These are phyloP conservation scores for Naegleria fowleri DNA, from an alignment of 208 protist genomes.

Conservation along the genomic window DNA sequence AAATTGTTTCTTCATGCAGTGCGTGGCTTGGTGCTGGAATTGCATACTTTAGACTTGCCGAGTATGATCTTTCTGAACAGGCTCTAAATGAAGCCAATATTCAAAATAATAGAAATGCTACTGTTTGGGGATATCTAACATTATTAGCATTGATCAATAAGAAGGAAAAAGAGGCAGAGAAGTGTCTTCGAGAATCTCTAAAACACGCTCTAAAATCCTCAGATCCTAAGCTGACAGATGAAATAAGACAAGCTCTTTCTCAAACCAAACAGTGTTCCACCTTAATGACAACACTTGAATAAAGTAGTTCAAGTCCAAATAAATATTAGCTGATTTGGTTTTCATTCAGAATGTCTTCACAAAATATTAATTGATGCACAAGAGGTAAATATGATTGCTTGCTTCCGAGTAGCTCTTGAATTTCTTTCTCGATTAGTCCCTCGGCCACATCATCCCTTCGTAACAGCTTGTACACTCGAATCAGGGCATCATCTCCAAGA, in stretches of 20 bases:
- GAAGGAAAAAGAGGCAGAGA: conserved; percentile 52
- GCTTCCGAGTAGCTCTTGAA: background rate
- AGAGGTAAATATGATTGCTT: background rate
- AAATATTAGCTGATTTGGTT: background rate
- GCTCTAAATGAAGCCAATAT: conserved; percentile 76
- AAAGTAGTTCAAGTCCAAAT: background rate
- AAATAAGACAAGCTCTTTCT: background rate
- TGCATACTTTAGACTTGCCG: conserved; percentile 64
- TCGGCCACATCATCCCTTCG: background rate
- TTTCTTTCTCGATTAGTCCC: background rate
- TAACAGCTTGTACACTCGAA: conserved; percentile 54
- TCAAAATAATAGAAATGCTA: conserved; percentile 67
- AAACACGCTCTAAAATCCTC: conserved; percentile 57
- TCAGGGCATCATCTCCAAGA: conserved; percentile 64
- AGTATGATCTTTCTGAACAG: conserved; percentile 62
- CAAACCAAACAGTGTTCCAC: background rate
- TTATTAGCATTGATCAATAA: conserved; percentile 53
- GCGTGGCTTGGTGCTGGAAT: conserved; percentile 76
- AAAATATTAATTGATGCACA: conserved; percentile 21
- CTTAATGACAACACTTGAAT: background rate
- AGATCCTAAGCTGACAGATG: conserved; percentile 39
- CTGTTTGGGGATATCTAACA: conserved; percentile 72
- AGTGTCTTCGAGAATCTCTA: conserved; percentile 58
- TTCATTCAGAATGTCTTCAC: conserved; percentile 17
- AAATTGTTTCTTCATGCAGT: conserved; percentile 65